Percentiles rank a stretch among this genome's conserved stretches.
Conservation (phyloP, 73 alveolate genomes). For the Paramecium sexaurelia region DNA sequence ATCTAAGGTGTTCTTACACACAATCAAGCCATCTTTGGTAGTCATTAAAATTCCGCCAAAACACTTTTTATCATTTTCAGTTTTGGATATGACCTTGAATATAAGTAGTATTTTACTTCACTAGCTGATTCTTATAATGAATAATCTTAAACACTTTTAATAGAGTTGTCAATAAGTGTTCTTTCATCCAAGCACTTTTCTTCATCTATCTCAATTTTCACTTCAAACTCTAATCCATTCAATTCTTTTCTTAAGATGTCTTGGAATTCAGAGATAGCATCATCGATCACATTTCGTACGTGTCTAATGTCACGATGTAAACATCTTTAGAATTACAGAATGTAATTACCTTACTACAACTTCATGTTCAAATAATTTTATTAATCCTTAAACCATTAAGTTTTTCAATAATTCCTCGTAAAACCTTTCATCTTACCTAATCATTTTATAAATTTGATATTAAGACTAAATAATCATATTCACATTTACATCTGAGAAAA, state of each 20-base stretch:
- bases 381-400: conserved; percentile 63
- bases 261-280: conserved; percentile 52
- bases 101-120: not conserved
- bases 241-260: conserved; percentile 55
- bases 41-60: conserved; percentile 71
- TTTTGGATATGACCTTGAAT: conserved; percentile 40
- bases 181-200: conserved; percentile 64
- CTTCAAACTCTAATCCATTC: conserved; percentile 49
- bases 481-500: conserved; percentile 53
- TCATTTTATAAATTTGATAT: conserved; percentile 59
- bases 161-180: conserved; percentile 31
- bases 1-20: conserved; percentile 69
- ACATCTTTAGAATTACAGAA: conserved; percentile 15
- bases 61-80: conserved; percentile 66
- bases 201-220: conserved; percentile 37
- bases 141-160: conserved; percentile 27
- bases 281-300: conserved; percentile 32
- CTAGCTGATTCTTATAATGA: not conserved
- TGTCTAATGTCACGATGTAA: conserved; percentile 29
- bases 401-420: conserved; percentile 59
- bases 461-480: not conserved
- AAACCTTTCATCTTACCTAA: conserved; percentile 54
- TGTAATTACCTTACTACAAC: conserved; percentile 16
- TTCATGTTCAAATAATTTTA: conserved; percentile 62
- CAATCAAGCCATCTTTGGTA: conserved; percentile 60